These are phyloP conservation scores for Mimosa bimucronata DNA, from an alignment of 306 rosid genomes.

Conservation along the genomic window DNA sequence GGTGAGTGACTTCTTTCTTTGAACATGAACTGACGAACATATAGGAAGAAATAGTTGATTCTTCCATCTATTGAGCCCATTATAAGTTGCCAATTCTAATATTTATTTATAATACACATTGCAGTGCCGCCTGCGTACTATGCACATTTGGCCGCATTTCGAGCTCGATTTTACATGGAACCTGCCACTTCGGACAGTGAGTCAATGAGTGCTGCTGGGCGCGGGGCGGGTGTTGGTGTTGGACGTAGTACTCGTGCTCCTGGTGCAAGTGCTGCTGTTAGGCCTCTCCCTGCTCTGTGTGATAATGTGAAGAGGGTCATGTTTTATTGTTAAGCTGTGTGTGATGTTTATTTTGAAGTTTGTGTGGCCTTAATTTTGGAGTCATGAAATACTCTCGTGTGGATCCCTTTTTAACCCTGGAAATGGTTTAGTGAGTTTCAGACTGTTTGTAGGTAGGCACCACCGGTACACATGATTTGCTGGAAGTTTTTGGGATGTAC, in stretches of 20 bases:
- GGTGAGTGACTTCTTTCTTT: constrained; percentile 50
- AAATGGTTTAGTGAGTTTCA: neutral
- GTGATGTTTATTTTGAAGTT: neutral
- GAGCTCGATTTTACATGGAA: constrained; percentile 95
- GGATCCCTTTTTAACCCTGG: neutral
- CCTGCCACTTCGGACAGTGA: constrained; percentile 91
- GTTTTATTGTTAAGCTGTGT: constrained; percentile 71
- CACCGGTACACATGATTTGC: too few relatives aligned
- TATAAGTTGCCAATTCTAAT: neutral
- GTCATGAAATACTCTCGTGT: neutral
- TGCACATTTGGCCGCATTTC: constrained; percentile 92
- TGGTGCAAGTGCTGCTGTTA: constrained; percentile 69
- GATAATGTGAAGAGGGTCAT: constrained; percentile 92
- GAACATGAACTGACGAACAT: too few relatives aligned
- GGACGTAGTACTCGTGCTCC: constrained; percentile 71
- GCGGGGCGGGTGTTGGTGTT: constrained; percentile 51
- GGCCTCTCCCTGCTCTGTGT: constrained; percentile 85
- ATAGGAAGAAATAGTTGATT: neutral
- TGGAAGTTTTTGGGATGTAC: too few relatives aligned
- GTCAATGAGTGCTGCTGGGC: constrained; percentile 77
- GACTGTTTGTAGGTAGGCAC: too few relatives aligned
- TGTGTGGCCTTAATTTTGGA: neutral
- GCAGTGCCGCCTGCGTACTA: constrained; percentile 98
- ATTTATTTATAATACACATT: neutral
- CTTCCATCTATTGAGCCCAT: neutral